Conservation (phyloP, 2,329 filamentous ascomycete genomes). For the Atkinsonella texensis region DNA sequence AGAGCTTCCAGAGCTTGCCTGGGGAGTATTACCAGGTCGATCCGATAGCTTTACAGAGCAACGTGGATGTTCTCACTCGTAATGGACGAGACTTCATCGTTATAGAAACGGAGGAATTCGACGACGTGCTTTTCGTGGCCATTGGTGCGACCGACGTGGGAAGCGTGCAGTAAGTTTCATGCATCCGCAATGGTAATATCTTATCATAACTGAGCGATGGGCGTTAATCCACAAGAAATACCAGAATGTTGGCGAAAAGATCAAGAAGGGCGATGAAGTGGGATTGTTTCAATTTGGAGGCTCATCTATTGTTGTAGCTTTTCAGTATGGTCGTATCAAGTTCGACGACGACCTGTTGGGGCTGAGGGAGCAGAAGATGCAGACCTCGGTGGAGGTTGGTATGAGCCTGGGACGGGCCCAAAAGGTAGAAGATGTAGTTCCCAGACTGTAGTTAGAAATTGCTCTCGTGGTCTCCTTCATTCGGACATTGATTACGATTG, state of each 20-base stretch:
- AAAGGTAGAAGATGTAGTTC: neutral
- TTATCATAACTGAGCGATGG: neutral
- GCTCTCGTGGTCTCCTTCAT: too few species aligned
- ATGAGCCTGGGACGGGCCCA: constrained; percentile 19
- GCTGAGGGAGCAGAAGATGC: constrained; percentile 19
- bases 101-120: constrained; percentile 25
- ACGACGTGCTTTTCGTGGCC: constrained; percentile 28
- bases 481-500: too few species aligned
- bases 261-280: constrained; percentile 28
- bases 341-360: constrained; percentile 26
- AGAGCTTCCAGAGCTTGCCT: constrained; percentile 24
- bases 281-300: constrained; percentile 29
- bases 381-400: constrained; percentile 25
- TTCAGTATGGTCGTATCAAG: constrained; percentile 22
- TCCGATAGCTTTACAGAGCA: constrained; percentile 18
- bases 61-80: constrained; percentile 24
- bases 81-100: constrained; percentile 25
- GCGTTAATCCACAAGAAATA: constrained; percentile 21
- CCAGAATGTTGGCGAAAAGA: constrained; percentile 15
- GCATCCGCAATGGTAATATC: neutral
- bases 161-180: constrained; percentile 23
- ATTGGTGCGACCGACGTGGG: constrained; percentile 29
- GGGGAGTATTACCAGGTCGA: constrained; percentile 33
- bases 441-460: too few species aligned
- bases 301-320: constrained; percentile 28